Conservation (phyloP, 2,329 filamentous ascomycete species). For the Cytospora schulzeri region DNA sequence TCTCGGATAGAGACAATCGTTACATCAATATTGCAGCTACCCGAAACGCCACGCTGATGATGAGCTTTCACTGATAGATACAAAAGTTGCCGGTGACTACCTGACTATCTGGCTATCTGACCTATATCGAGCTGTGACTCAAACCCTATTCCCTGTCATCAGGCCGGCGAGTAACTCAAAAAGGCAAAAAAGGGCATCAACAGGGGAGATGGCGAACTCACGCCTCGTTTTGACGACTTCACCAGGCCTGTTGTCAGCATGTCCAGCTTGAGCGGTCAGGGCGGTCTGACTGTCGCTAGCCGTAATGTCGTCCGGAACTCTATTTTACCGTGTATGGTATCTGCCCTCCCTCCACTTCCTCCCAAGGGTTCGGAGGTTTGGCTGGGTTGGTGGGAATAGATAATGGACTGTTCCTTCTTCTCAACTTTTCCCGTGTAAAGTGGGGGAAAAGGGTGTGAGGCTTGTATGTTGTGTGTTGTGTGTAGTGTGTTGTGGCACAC, state of each 20-base stretch:
- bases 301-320: not conserved
- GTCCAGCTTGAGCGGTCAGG: not conserved
- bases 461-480: no score
- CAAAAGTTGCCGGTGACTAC: not conserved
- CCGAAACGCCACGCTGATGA: not conserved
- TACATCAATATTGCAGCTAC: not conserved
- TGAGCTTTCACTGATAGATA: not conserved
- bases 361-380: not conserved
- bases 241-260: no score
- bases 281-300: not conserved
- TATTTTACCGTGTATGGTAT: not conserved
- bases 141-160: no score
- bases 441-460: no score
- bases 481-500: no score
- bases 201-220: constrained; percentile 19
- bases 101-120: no score
- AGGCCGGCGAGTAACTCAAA: constrained; percentile 1
- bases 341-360: no score
- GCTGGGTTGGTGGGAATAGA: not conserved
- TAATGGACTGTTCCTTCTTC: not conserved
- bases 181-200: not conserved
- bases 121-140: no score
- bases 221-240: constrained; percentile 12
- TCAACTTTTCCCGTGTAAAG: not conserved
- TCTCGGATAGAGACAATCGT: not conserved